Evolutionary conservation across 768 basidiomycete species (phyloP), one percentile per base, ranked within the genome.

Genomic region (Boletus coccyginus): DNA sequence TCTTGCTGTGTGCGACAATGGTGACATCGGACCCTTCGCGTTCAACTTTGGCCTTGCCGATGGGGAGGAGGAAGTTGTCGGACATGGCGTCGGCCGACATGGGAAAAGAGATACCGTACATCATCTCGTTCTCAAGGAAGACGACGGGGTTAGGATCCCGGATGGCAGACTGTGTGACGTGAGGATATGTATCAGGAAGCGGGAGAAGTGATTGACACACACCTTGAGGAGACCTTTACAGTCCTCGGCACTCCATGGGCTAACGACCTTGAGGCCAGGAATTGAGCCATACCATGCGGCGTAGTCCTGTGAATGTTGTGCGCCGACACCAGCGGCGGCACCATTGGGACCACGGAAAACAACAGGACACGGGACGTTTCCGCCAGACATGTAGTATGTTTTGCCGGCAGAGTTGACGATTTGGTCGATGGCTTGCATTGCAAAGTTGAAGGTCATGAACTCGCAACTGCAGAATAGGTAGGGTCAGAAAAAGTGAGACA

Each of bases 391-490:
- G 84, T 99, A 99, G 77, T 98, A 95, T 5, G 97, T 99, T 81
- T 98, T 99, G 58, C 93, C 97, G 53, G 90, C 97, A n/a, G 97
- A 98, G 83, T 99, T 99, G 75, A 99, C 94, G 60, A 99, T 99
- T 70, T 99, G 97, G 78, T 99, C 97, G 73, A 99, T 98, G 56
- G 97, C 95, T 77, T 95, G 94, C 96, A 98, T 99, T 62, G 96
- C 96, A 72, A 99, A 98, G 82, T 99, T 98, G 82, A 96, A 98
- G 16, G 96, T 98, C 96, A 98, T 98, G 80, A 98, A 99, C 80
- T 98, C 96, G 82, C 95, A 98, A 68, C 92, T 94, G 57, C 31
- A 36, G 40, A 39, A 32, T 27, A 61, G 19, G 31, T 9, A 35
- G 57, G 52, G 44, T 66, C 43, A 62, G 46, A 54, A 33, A 59